phyloP scores from a whole-genome alignment of 441 rosid genomes.

The Adansonia grandidieri region DNA sequence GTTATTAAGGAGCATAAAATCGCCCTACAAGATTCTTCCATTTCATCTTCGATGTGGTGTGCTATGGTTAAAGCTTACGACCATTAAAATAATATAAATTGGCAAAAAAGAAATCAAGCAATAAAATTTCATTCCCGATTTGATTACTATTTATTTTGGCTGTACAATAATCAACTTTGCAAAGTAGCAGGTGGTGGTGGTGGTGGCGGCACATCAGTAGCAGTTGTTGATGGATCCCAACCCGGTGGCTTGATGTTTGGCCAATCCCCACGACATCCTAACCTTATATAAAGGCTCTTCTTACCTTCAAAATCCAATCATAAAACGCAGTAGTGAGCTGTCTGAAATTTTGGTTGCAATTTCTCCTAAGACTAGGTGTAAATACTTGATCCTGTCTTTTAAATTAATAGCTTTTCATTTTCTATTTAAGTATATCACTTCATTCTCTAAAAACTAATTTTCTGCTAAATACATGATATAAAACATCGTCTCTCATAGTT shows the following conservation, averaged over 20 bases:
- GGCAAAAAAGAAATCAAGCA: not conserved
- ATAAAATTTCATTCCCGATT: not conserved
- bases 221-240: constrained; percentile 65
- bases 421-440: not conserved
- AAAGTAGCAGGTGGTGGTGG: constrained; percentile 21
- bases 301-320: constrained; percentile 49
- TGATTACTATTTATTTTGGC: not conserved
- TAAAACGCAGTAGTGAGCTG: not conserved
- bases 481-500: no score
- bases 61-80: not conserved
- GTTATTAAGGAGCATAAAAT: no score
- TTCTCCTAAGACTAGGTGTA: not conserved
- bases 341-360: not conserved
- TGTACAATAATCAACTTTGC: constrained; percentile 7
- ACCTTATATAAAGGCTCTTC: constrained; percentile 86
- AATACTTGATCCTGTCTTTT: not conserved
- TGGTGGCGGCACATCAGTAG: constrained; percentile 29
- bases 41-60: no score
- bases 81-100: not conserved
- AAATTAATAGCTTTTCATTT: not conserved
- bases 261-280: constrained; percentile 93
- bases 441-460: not conserved
- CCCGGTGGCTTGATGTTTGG: constrained; percentile 87
- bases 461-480: not conserved
- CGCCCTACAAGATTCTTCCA: no score